A percentile compares a stretch with the other conserved stretches of the same genome.
phyloP scores from a whole-genome alignment of 495 filamentous ascomycete species.

The Cercophora newfieldiana region DNA sequence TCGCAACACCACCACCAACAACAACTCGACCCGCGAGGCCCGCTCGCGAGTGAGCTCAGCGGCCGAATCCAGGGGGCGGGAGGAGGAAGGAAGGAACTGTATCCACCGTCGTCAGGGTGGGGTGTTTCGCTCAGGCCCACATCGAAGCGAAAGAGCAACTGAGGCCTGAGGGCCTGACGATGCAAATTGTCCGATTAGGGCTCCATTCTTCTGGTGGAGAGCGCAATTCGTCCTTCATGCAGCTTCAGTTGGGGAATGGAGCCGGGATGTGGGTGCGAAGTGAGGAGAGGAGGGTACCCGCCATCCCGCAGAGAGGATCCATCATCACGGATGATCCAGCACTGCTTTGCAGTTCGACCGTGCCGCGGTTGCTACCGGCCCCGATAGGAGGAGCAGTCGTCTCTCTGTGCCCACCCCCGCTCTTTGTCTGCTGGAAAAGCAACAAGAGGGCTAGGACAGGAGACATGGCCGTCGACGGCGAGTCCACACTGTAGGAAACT shows the following conservation, averaged over 20 bases:
- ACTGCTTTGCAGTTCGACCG: neutral
- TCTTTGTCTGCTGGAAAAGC: neutral
- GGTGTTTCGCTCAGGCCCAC: neutral
- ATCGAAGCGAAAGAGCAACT: neutral
- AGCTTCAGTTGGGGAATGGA: neutral
- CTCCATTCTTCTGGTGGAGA: slow-evolving; percentile 1
- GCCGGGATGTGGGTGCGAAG: neutral
- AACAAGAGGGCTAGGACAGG: neutral
- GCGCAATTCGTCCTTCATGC: slow-evolving; percentile 4
- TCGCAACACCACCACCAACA: neutral
- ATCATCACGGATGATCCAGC: neutral
- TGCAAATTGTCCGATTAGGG: slow-evolving; percentile 1
- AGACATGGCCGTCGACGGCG: neutral
- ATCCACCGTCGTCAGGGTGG: neutral
- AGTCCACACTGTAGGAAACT: neutral
- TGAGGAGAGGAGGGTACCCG: neutral
- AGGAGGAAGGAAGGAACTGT: neutral
- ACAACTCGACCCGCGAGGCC: neutral
- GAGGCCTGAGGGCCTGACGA: slow-evolving; percentile 6
- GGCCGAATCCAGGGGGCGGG: neutral
- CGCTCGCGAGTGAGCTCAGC: neutral
- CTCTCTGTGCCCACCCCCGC: neutral
- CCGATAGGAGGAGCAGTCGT: neutral
- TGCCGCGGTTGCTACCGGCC: neutral
- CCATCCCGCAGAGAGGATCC: neutral